These are phyloP conservation scores for Solanum acaule DNA, from an alignment of 257 asterid genomes.

Conservation along the genomic window DNA sequence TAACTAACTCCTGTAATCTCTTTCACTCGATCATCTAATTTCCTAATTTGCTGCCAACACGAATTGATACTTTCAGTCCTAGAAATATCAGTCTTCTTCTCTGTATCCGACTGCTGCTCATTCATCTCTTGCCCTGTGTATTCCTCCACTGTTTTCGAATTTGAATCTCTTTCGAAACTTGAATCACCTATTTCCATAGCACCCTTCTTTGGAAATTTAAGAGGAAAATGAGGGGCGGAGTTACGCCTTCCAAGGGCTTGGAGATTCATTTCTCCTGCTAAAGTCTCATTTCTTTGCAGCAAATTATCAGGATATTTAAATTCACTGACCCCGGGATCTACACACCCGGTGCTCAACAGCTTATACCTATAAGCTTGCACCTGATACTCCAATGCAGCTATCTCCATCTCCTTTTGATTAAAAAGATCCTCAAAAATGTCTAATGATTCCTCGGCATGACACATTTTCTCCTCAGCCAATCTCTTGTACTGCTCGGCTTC, in stretches of 20 bases:
- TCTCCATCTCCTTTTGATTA: constrained; percentile 82
- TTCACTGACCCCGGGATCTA: constrained; percentile 47
- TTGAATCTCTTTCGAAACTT: constrained; percentile 20
- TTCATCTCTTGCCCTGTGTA: constrained; percentile 16
- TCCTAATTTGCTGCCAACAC: constrained; percentile 56
- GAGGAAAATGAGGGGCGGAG: constrained; percentile 36
- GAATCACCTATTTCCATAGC: constrained; percentile 25
- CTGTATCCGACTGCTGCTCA: constrained; percentile 20
- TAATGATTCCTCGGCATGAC: constrained; percentile 73
- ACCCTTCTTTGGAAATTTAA: constrained; percentile 31
- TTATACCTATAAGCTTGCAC: constrained; percentile 54
- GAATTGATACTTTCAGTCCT: constrained; percentile 27
- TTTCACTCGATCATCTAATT: constrained; percentile 44
- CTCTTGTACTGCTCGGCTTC: constrained; percentile 89
- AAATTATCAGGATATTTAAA: constrained; percentile 38
- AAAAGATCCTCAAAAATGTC: constrained; percentile 73
- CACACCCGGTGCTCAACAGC: constrained; percentile 55
- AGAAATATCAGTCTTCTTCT: constrained; percentile 31
- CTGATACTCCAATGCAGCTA: constrained; percentile 63
- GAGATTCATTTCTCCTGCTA: constrained; percentile 19
- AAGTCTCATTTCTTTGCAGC: constrained; percentile 34
- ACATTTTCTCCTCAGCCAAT: constrained; percentile 75
- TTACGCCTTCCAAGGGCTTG: constrained; percentile 41
- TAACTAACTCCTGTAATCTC: constrained; percentile 50
- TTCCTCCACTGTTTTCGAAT: constrained; percentile 24